A percentile compares a stretch with the other conserved stretches of the same genome.
phyloP scores from a whole-genome alignment of 768 basidiomycete genomes.

The Gautieria morchelliformis region DNA sequence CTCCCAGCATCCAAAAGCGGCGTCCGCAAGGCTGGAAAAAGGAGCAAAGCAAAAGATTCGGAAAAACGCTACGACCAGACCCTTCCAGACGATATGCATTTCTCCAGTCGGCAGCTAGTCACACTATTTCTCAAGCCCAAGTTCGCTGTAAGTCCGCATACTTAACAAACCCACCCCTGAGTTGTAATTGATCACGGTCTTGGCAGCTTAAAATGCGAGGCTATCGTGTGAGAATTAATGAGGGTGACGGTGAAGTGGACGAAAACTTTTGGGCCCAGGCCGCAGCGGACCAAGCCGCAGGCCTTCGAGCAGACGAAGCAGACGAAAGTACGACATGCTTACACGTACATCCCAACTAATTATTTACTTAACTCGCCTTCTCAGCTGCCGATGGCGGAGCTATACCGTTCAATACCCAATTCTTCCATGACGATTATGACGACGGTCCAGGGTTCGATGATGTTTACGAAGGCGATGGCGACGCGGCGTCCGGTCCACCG shows the following conservation, averaged over 20 bases:
- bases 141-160: slow-evolving; percentile 61
- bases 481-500: slow-evolving; percentile 28
- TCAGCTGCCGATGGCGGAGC: slow-evolving; percentile 39
- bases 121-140: slow-evolving; percentile 94
- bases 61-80: slow-evolving; percentile 68
- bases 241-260: slow-evolving; percentile 81
- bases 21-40: slow-evolving; percentile 31
- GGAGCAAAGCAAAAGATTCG: slow-evolving; percentile 41
- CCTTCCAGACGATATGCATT: slow-evolving; percentile 96
- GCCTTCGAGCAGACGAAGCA: slow-evolving; percentile 37
- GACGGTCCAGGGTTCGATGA: slow-evolving; percentile 58
- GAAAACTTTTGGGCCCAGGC: slow-evolving; percentile 97
- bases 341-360: not conserved
- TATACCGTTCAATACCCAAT: slow-evolving; percentile 88
- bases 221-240: slow-evolving; percentile 36
- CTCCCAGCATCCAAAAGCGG: slow-evolving; percentile 30
- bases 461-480: slow-evolving; percentile 50
- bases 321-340: slow-evolving; percentile 48
- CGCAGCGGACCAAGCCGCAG: slow-evolving; percentile 72
- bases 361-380: slow-evolving; percentile 10
- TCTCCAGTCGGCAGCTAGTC: slow-evolving; percentile 81
- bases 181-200: not conserved
- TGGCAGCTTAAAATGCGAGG: slow-evolving; percentile 84
- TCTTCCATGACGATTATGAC: slow-evolving; percentile 90
- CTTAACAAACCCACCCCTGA: not conserved